A percentile compares a stretch with the other conserved stretches of the same genome.
These are phyloP conservation scores for Coemansia sp. DNA, from an alignment of 192 early-diverging fungal species.

Conservation along the genomic window DNA sequence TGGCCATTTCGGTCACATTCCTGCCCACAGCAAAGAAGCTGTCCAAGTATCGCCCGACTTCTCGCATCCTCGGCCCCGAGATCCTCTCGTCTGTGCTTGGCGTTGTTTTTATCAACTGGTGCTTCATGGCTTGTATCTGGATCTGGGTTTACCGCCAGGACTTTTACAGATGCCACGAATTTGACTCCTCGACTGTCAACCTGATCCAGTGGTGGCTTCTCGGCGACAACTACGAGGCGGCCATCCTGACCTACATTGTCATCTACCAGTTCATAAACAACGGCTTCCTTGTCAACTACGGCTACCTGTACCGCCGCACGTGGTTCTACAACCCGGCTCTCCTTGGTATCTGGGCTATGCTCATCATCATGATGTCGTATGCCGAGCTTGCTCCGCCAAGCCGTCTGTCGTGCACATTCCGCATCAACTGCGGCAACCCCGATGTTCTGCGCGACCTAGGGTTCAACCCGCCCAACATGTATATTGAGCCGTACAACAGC, in stretches of 20 bases:
- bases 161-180: constrained; percentile 37
- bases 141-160: constrained; percentile 57
- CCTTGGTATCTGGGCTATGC: constrained; percentile 51
- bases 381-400: constrained; percentile 66
- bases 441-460: constrained; percentile 40
- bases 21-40: constrained; percentile 60
- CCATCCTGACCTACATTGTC: constrained; percentile 58
- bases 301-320: constrained; percentile 60
- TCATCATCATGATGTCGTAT: constrained; percentile 58
- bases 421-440: constrained; percentile 68
- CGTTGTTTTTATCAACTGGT: constrained; percentile 66
- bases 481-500: constrained; percentile 60
- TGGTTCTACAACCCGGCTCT: constrained; percentile 65
- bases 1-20: constrained; percentile 66
- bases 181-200: constrained; percentile 59
- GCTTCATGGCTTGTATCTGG: constrained; percentile 59
- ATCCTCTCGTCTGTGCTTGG: constrained; percentile 65
- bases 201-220: constrained; percentile 70
- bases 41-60: constrained; percentile 63
- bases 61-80: constrained; percentile 70
- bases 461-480: constrained; percentile 26
- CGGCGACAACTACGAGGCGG: constrained; percentile 74
- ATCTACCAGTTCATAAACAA: constrained; percentile 73
- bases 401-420: constrained; percentile 63
- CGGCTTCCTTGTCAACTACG: constrained; percentile 69